A percentile compares a stretch with the other conserved stretches of the same genome.
Conservation (phyloP, 805 yeast species). For the Phaffomyces antillensis region DNA sequence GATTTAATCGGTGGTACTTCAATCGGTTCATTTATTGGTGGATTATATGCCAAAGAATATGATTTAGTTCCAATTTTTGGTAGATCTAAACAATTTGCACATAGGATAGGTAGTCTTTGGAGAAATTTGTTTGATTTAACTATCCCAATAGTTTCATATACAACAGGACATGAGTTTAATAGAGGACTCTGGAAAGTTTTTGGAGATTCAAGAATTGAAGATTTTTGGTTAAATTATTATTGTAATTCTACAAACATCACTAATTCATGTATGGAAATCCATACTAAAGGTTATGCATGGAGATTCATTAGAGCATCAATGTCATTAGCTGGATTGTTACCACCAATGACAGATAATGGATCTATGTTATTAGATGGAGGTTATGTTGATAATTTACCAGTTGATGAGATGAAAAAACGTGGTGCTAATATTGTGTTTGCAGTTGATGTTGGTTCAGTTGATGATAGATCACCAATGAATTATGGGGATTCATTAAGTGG, state of each 20-base stretch:
- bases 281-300: constrained; percentile 91
- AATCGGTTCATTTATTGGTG: constrained; percentile 94
- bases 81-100: constrained; percentile 78
- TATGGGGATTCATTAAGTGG: constrained; percentile 95
- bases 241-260: constrained; percentile 94
- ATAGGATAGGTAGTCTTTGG: constrained; percentile 81
- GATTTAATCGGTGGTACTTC: constrained; percentile 96
- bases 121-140: constrained; percentile 78
- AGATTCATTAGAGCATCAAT: constrained; percentile 90
- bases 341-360: constrained; percentile 84
- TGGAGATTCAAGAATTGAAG: constrained; percentile 90
- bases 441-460: constrained; percentile 92
- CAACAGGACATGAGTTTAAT: constrained; percentile 96
- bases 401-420: constrained; percentile 79
- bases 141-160: constrained; percentile 88
- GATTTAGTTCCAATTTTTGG: constrained; percentile 90
- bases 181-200: constrained; percentile 96
- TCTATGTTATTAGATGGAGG: constrained; percentile 95
- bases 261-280: constrained; percentile 91
- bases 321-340: constrained; percentile 91
- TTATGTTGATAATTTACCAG: constrained; percentile 89
- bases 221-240: constrained; percentile 86
- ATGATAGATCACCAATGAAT: constrained; percentile 81
- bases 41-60: constrained; percentile 86
- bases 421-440: constrained; percentile 89